A percentile compares a stretch with the other conserved stretches of the same genome.
Evolutionary conservation across 2,329 filamentous ascomycete species (phyloP).

Genomic region (Emericellopsis atlantica): DNA sequence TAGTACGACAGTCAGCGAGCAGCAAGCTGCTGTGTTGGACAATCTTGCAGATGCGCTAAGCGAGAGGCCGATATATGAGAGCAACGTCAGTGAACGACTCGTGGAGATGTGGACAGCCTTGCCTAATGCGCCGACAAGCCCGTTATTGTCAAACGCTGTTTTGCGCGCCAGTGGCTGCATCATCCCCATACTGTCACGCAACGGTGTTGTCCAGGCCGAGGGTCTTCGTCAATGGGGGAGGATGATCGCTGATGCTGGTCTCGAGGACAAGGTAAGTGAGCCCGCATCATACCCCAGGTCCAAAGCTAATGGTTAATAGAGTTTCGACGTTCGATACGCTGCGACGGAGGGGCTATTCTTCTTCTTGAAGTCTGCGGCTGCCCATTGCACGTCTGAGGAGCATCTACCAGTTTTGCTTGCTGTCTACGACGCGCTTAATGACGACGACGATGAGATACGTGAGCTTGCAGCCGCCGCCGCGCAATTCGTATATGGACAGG

Average conservation of each 20-base stretch:
- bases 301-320: slow-evolving; percentile 20
- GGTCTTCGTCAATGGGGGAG: slow-evolving; percentile 29
- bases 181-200: slow-evolving; percentile 18
- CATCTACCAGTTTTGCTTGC: slow-evolving; percentile 48
- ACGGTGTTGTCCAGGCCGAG: slow-evolving; percentile 3
- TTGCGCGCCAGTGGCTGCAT: slow-evolving; percentile 33
- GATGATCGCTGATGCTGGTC: slow-evolving; percentile 34
- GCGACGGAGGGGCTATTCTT: slow-evolving; percentile 45
- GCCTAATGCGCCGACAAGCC: slow-evolving; percentile 25
- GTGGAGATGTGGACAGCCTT: slow-evolving; percentile 26
- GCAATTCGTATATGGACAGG: slow-evolving; percentile 27
- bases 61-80: slow-evolving; percentile 7
- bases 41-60: slow-evolving; percentile 33
- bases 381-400: slow-evolving; percentile 11
- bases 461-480: slow-evolving; percentile 44
- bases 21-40: slow-evolving; percentile 31
- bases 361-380: slow-evolving; percentile 4
- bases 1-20: slow-evolving; percentile 24
- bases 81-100: slow-evolving; percentile 20
- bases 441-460: slow-evolving; percentile 86
- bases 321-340: slow-evolving; percentile 53
- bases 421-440: slow-evolving; percentile 66
- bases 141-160: slow-evolving; percentile 34
- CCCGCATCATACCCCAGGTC: too few relatives aligned
- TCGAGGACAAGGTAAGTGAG: slow-evolving; percentile 30